Evolutionary conservation across 305 asterid genomes (phyloP).

Genomic region (Ilex paraguariensis): DNA sequence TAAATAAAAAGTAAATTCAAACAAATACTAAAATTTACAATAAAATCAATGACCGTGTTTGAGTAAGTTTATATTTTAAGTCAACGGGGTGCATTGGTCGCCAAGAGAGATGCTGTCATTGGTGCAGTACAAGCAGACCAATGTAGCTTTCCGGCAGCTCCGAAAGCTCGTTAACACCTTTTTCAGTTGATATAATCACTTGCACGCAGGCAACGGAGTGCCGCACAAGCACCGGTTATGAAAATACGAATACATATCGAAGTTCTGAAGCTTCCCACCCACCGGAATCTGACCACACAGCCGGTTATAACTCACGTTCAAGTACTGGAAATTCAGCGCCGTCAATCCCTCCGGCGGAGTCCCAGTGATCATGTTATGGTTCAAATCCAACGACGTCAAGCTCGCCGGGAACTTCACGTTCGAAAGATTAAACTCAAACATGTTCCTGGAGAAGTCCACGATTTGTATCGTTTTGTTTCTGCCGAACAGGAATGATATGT

Average conservation of each 20-base stretch:
- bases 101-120: no score
- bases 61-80: no score
- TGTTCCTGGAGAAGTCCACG: background rate
- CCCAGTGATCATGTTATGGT: background rate
- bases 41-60: no score
- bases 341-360: background rate
- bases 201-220: background rate
- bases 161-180: no score
- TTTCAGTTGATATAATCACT: background rate
- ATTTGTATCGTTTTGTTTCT: background rate
- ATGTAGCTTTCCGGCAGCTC: no score
- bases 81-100: no score
- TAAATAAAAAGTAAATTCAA: no score
- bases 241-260: no score
- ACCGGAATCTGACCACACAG: background rate
- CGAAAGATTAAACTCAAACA: background rate
- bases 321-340: background rate
- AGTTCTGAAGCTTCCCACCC: background rate
- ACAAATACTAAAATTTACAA: no score
- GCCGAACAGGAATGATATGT: background rate
- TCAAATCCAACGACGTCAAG: background rate
- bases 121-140: no score
- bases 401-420: background rate
- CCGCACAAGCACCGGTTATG: no score
- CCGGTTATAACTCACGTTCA: slow-evolving; percentile 4